Evolutionary conservation across 768 basidiomycete genomes (phyloP).

Genomic region (Naganishia onofrii): DNA sequence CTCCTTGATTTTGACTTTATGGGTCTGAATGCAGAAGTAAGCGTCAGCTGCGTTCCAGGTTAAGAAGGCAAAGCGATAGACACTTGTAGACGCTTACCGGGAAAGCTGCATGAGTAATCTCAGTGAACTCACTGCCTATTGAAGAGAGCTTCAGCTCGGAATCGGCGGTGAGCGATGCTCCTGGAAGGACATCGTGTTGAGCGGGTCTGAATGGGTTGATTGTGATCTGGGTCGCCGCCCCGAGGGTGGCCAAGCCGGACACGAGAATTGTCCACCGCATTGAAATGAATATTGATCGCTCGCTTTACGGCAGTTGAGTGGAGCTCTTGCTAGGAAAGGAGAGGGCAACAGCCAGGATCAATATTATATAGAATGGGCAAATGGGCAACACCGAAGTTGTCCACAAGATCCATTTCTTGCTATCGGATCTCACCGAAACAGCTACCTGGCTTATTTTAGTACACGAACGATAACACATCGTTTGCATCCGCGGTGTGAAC

Average conservation of each 20-base stretch:
- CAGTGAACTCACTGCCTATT: conserved; percentile 15
- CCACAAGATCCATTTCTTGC: conserved; percentile 6
- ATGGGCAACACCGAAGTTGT: background rate
- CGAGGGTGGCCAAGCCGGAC: background rate
- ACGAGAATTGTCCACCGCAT: conserved; percentile 14
- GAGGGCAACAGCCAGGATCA: background rate
- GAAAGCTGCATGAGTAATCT: conserved; percentile 21
- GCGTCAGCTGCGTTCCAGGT: background rate
- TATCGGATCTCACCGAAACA: background rate
- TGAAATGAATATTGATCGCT: background rate
- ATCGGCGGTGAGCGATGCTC: conserved; percentile 14
- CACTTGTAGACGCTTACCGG: background rate
- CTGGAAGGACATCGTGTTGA: conserved; percentile 6
- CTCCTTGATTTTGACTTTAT: conserved; percentile 54
- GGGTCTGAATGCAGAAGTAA: conserved; percentile 27
- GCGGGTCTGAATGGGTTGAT: conserved; percentile 19
- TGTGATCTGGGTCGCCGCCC: conserved; percentile 6
- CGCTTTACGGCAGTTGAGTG: background rate
- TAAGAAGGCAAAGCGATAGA: background rate
- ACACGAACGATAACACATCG: background rate
- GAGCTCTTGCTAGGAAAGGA: background rate
- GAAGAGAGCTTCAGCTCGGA: conserved; percentile 10
- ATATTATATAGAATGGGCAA: conserved; percentile 1
- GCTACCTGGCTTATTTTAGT: no score
- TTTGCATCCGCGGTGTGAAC: conserved; percentile 4